Conservation (phyloP, 139 green algal species). For the Micractinium conductrix region DNA sequence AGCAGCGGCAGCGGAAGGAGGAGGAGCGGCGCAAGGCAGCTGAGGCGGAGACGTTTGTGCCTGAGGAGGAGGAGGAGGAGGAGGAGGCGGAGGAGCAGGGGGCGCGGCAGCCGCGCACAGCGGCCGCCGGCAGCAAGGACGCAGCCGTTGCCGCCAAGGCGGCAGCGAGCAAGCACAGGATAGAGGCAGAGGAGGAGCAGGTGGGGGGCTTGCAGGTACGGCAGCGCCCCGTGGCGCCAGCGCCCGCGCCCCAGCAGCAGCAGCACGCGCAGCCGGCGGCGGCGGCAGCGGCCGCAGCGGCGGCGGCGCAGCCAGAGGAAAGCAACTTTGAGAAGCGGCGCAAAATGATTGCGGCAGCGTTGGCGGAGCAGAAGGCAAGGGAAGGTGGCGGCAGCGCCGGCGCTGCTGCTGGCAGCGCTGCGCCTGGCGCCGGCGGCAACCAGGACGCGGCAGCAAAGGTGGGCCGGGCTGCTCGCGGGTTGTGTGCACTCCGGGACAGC, state of each 20-base stretch:
- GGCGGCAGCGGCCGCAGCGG: not conserved
- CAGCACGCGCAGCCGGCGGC: not conserved
- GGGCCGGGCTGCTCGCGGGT: too few relatives aligned
- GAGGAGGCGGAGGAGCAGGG: not conserved
- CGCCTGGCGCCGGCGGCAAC: conserved; percentile 16
- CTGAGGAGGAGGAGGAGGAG: conserved; percentile 33
- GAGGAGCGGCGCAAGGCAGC: not conserved
- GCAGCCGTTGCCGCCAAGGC: not conserved
- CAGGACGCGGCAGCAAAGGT: conserved; percentile 24
- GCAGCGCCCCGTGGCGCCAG: not conserved
- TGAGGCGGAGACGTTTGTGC: conserved; percentile 7
- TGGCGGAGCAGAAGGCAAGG: conserved; percentile 18
- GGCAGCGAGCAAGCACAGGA: conserved; percentile 10
- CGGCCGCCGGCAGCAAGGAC: not conserved
- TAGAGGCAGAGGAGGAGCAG: conserved; percentile 2
- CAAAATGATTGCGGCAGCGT: conserved; percentile 37
- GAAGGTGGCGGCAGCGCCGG: not conserved
- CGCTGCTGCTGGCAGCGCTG: not conserved
- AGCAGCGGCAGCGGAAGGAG: conserved; percentile 30
- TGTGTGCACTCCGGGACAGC: too few relatives aligned
- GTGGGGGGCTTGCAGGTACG: conserved; percentile 9
- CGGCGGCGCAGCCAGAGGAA: not conserved
- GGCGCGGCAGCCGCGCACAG: not conserved
- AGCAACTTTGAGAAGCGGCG: conserved; percentile 40
- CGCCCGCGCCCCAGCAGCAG: too few relatives aligned